Conservation (phyloP, 2,329 filamentous ascomycete species). For the Fusarium sp. region DNA sequence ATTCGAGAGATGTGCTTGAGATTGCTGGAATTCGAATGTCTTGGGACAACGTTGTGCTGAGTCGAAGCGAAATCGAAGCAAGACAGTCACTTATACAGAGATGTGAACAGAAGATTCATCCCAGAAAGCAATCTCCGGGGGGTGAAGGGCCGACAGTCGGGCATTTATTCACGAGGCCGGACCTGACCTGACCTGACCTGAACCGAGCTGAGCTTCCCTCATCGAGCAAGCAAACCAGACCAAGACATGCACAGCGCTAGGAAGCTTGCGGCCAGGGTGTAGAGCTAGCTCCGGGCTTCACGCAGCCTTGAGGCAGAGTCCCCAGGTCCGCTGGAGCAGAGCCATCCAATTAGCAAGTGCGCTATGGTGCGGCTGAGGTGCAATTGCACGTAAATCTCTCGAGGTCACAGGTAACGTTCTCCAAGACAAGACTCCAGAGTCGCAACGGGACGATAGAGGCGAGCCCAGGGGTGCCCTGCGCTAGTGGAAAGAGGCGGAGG, state of each 20-base stretch:
- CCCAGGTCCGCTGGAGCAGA: conserved; percentile 2
- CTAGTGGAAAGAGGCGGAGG: conserved; percentile 18
- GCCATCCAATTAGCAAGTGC: conserved; percentile 34
- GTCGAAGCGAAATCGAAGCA: conserved; percentile 1
- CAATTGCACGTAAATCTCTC: conserved; percentile 28
- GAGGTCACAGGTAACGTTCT: conserved; percentile 19
- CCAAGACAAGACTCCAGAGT: conserved; percentile 20
- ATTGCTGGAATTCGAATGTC: conserved; percentile 12
- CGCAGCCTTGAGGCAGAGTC: conserved; percentile 44
- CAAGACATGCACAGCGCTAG: conserved; percentile 33
- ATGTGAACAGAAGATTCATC: conserved; percentile 18
- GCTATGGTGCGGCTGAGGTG: conserved; percentile 45
- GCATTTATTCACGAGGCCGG: conserved; percentile 37
- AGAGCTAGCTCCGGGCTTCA: conserved; percentile 25
- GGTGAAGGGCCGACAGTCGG: conserved; percentile 16
- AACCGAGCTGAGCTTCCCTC: conserved; percentile 22
- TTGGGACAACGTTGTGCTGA: conserved; percentile 6
- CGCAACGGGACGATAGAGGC: conserved; percentile 12
- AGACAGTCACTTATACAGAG: conserved; percentile 26
- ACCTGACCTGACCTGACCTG: conserved; percentile 7
- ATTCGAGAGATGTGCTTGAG: conserved; percentile 2
- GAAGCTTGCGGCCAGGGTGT: conserved; percentile 36
- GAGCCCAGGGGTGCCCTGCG: conserved; percentile 23
- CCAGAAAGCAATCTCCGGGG: conserved; percentile 13
- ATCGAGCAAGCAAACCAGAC: conserved; percentile 24